These are phyloP conservation scores for Aspergillus melleus DNA, from an alignment of 2,329 filamentous ascomycete species.

Conservation along the genomic window DNA sequence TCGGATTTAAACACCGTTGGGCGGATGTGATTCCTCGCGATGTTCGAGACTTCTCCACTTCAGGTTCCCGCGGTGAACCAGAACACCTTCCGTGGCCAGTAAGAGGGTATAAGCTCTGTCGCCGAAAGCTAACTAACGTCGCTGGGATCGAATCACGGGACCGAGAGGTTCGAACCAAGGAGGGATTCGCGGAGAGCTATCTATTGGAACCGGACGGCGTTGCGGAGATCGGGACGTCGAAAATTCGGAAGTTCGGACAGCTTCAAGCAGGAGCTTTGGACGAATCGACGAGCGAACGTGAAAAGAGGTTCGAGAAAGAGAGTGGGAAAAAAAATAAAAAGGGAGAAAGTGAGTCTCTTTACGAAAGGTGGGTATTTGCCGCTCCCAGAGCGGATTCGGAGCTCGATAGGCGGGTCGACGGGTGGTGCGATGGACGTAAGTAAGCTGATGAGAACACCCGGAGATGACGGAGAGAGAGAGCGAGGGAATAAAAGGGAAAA, in stretches of 20 bases:
- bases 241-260: background rate
- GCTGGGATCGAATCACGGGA: background rate
- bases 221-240: background rate
- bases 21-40: background rate
- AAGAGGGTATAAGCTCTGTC: background rate
- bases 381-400: conserved; percentile 3
- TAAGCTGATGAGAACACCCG: background rate
- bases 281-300: background rate
- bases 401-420: background rate
- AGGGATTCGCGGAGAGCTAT: background rate
- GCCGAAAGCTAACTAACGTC: background rate
- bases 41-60: background rate
- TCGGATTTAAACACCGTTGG: background rate
- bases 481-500: conserved; percentile 6
- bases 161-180: background rate
- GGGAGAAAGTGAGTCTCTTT: background rate
- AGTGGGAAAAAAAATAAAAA: background rate
- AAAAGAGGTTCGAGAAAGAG: background rate
- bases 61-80: background rate
- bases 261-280: background rate
- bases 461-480: conserved; percentile 1
- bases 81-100: background rate
- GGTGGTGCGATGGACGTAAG: background rate
- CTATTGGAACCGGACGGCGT: background rate
- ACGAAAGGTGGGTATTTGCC: background rate